Evolutionary conservation across 768 basidiomycete species (phyloP), one percentile per base, ranked within the genome.

Genomic region (Lactifluus hygrophoroides): DNA sequence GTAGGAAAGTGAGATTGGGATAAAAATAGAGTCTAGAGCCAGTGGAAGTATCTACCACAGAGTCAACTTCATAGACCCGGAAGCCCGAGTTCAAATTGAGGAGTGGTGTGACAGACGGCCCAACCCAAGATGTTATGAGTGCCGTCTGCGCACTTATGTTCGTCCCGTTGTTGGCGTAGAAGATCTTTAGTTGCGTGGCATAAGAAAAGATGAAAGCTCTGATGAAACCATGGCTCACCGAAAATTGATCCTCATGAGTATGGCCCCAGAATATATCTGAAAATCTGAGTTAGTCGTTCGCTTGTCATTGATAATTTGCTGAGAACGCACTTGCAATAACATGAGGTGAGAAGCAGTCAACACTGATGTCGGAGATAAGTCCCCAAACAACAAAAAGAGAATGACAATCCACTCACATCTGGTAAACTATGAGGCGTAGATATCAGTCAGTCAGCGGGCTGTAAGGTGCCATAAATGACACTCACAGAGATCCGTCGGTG

Each of bases 221-320:
- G 14, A 23, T 21, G 50, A 46, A 38, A 30, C 3, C 25, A 16
- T 23, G 21, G 42, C 75, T n/a, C 27, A 85, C 85, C 30, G 79
- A 82, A 42, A 87, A 62, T 69, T 86, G 79, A 68, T 89, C 87
- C 67, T 88, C 84, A 56, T 89, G 86, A 0, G 83, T 81, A 65
- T 90, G 88, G 5, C 88, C 88, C 66, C 76, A 90, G 74, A 89
- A 88, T n/a, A 88, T 80, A 62, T 80, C 85, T 83, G 54, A 38
- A 50, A 62, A 28, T n/a, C n/a, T n/a, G 16, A 9, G 43, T 51
- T 40, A 52, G 51, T n/a, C 14, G 10, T 19, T 35, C 1, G n/a
- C 56, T 63, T 65, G 61, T 58, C 57, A 42, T 61, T 5, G 17
- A n/a, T 30, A 61, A 51, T 48, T 42, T 54, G 46, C 3, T 28